These are phyloP conservation scores for Calcarisporium arbuscula DNA, from an alignment of 2,329 filamentous ascomycete genomes.

Conservation along the genomic window DNA sequence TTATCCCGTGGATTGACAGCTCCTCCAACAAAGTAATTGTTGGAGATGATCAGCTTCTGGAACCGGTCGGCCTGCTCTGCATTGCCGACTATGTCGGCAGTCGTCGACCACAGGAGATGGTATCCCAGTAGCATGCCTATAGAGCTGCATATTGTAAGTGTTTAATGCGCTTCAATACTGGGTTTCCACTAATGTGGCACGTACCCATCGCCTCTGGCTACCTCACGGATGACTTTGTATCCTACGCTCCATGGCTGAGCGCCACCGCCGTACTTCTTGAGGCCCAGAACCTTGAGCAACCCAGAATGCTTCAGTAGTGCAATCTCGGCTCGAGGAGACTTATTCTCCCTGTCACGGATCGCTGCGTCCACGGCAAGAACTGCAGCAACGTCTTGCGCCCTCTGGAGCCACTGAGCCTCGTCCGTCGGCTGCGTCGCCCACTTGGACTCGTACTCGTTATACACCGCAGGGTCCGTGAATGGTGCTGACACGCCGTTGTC, in stretches of 20 bases:
- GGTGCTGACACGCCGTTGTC: too few relatives aligned
- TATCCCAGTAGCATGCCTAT: constrained; percentile 62
- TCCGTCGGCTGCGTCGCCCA: constrained; percentile 27
- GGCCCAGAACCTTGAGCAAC: constrained; percentile 31
- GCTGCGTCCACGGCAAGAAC: constrained; percentile 28
- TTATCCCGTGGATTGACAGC: constrained; percentile 61
- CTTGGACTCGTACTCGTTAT: constrained; percentile 27
- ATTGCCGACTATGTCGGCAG: constrained; percentile 53
- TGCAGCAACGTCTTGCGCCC: constrained; percentile 30
- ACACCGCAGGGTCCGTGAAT: constrained; percentile 29
- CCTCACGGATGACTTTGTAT: constrained; percentile 54
- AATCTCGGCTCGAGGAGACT: constrained; percentile 33
- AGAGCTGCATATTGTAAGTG: constrained; percentile 28
- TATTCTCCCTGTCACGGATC: constrained; percentile 29
- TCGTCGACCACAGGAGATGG: constrained; percentile 58
- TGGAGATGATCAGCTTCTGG: constrained; percentile 51
- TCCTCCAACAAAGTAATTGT: constrained; percentile 61
- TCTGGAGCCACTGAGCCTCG: constrained; percentile 29
- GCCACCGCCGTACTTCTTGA: constrained; percentile 35
- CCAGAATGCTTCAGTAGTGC: constrained; percentile 34
- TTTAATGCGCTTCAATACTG: rapidly evolving
- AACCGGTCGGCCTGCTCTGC: constrained; percentile 51
- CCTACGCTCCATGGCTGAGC: constrained; percentile 41
- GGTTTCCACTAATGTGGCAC: neutral
- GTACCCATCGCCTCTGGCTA: constrained; percentile 57